phyloP scores from a whole-genome alignment of 1,139 yeast species.

The Suhomyces terraborum region DNA sequence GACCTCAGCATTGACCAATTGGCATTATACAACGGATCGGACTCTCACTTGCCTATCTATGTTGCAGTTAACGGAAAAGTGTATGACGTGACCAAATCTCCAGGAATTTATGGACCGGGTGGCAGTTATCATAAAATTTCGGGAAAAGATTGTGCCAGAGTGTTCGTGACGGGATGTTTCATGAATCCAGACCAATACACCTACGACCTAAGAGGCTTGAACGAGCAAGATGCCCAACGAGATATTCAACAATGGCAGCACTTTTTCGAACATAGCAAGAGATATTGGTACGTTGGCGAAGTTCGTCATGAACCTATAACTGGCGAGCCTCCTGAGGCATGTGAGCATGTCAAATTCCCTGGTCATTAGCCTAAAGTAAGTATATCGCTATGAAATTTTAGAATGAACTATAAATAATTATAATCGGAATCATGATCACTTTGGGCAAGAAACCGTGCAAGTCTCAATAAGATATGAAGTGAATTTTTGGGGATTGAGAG shows the following conservation, averaged over 20 bases:
- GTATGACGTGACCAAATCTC: constrained; percentile 65
- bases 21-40: constrained; percentile 54
- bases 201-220: constrained; percentile 67
- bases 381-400: too few species aligned
- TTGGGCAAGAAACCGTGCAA: too few species aligned
- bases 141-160: constrained; percentile 74
- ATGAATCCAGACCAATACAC: constrained; percentile 58
- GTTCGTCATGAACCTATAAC: constrained; percentile 44
- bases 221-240: constrained; percentile 30
- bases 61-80: constrained; percentile 68
- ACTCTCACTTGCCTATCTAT: constrained; percentile 55
- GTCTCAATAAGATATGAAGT: too few species aligned
- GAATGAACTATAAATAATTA: neutral
- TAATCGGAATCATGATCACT: too few species aligned
- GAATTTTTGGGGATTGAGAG: too few species aligned
- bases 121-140: constrained; percentile 64
- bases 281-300: constrained; percentile 67
- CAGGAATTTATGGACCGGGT: constrained; percentile 61
- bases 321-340: constrained; percentile 42
- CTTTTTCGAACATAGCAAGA: constrained; percentile 47
- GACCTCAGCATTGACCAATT: constrained; percentile 52
- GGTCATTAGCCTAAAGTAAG: constrained; percentile 21
- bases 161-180: constrained; percentile 78
- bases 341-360: constrained; percentile 41
- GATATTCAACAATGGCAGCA: constrained; percentile 52